Base-by-base conservation (phyloP, 257 asterid species). In the Asclepias syriaca region DNA sequence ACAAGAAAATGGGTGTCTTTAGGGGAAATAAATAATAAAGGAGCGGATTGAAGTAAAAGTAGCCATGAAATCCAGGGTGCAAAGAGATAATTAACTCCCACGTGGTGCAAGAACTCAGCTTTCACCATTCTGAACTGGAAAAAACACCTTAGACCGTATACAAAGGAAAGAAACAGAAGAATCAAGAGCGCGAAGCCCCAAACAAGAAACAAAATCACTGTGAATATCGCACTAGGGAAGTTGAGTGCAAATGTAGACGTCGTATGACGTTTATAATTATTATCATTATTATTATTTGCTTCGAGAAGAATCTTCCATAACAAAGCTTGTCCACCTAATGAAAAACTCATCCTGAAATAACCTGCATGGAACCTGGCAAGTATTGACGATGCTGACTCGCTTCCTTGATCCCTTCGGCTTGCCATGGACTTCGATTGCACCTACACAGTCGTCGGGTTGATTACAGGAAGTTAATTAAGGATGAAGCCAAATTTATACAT, bases 1-100 rank as follows among this genome's bases (percentile, higher is more conserved):
- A 78, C n/a, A 2, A 78, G 55, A 67, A 79, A 84, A 4, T 74
- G 57, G 4, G 1, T 21, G 69, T 77, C 76, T 6, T 63, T 29
- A 0, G 90, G 85, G 1, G 80, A 29, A 43, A 77, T 77, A 46
- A 81, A 34, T 3, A 34, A 4, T 34, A 34, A 85, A 3, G 96
- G 96, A 15, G 85, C 77, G 56, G 93, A 80, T 65, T 89, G 90
- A 6, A 87, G 87, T 7, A 89, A 13, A 0, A 87, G 69, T 0
- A 89, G 87, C 96, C 96, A 89, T 0, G 93, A 89, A 3, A 89
- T 87, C 91, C 91, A 89, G 0, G 93, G 93, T 73, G 91, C 91
- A 56, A 85, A 89, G 1, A 89, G 84, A 78, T 89, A 89, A 66
- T 89, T 89, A 0, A 87, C 94, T 2, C 93, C 96, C 4, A 89